A percentile compares a stretch with the other conserved stretches of the same genome.
Conservation (phyloP, 129 eudicot species). For the Flaveria robusta region DNA sequence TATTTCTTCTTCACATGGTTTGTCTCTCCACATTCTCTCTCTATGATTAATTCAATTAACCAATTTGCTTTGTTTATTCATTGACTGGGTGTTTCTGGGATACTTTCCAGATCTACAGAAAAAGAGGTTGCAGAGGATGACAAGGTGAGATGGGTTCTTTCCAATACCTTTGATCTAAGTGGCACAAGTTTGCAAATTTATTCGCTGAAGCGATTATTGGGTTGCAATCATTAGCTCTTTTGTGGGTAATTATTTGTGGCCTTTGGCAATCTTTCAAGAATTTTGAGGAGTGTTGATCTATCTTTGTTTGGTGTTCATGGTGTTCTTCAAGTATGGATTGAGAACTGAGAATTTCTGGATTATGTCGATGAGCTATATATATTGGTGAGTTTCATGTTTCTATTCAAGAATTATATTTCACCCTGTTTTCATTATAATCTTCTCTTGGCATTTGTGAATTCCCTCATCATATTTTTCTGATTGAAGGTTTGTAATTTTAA, state of each 20-base stretch:
- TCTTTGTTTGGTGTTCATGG: constrained; percentile 25
- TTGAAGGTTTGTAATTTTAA: constrained; percentile 10
- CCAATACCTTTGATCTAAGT: constrained; percentile 27
- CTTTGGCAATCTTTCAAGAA: constrained; percentile 25
- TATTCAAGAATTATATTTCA: not conserved
- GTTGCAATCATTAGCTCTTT: not conserved
- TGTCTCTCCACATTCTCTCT: constrained; percentile 47
- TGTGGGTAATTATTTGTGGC: not conserved
- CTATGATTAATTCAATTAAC: constrained; percentile 36
- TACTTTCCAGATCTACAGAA: constrained; percentile 78
- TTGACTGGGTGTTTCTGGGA: constrained; percentile 47
- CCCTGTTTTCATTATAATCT: not conserved
- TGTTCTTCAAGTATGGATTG: constrained; percentile 15
- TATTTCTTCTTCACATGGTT: constrained; percentile 53
- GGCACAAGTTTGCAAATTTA: constrained; percentile 18
- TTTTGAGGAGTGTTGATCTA: constrained; percentile 7
- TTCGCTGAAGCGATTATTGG: not conserved
- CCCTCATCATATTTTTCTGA: not conserved
- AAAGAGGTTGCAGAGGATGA: constrained; percentile 24
- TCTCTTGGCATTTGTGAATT: constrained; percentile 17
- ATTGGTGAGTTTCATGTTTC: constrained; percentile 30
- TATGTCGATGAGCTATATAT: constrained; percentile 21
- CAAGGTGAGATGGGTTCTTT: constrained; percentile 11
- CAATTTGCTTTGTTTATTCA: constrained; percentile 41
- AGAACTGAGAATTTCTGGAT: constrained; percentile 25